Conservation (phyloP, 768 basidiomycete genomes). For the Boletus bicolor region DNA sequence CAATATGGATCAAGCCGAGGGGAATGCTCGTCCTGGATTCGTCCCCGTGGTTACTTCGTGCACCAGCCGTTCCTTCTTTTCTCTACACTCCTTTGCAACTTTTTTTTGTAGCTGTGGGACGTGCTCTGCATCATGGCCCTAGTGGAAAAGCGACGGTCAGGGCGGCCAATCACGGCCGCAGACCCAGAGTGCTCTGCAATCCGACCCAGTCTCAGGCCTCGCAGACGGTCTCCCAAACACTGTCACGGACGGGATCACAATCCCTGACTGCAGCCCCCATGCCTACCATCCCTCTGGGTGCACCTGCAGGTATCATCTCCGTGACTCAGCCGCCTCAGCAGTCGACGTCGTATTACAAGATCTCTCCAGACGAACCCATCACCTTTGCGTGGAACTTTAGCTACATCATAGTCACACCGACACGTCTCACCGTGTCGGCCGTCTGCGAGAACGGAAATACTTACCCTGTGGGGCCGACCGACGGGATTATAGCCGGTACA, state of each 20-base stretch:
- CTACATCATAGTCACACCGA: conserved; percentile 62
- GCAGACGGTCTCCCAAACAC: conserved; percentile 6
- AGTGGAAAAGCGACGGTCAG: conserved; percentile 4
- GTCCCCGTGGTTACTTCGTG: background rate
- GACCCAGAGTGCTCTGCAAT: conserved; percentile 4
- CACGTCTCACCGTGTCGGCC: conserved; percentile 55
- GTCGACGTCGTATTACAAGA: conserved; percentile 84
- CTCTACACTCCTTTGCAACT: background rate
- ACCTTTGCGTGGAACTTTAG: conserved; percentile 94
- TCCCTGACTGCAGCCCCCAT: conserved; percentile 4
- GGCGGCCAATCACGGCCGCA: background rate
- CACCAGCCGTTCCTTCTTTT: background rate
- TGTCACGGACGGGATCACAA: conserved; percentile 4
- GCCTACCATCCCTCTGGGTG: conserved; percentile 45
- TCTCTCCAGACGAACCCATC: conserved; percentile 66
- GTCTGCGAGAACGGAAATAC: conserved; percentile 62
- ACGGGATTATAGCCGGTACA: conserved; percentile 48
- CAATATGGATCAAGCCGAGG: background rate
- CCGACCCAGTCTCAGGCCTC: background rate
- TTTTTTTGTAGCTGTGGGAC: background rate
- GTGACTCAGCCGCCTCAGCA: conserved; percentile 82
- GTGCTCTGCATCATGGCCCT: background rate
- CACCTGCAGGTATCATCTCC: conserved; percentile 61
- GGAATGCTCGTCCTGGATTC: background rate
- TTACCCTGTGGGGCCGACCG: conserved; percentile 59